Evolutionary conservation across 371 early-diverging fungal species (phyloP), one percentile per base, ranked within the genome.

Genomic region (Apophysomyces variabilis): DNA sequence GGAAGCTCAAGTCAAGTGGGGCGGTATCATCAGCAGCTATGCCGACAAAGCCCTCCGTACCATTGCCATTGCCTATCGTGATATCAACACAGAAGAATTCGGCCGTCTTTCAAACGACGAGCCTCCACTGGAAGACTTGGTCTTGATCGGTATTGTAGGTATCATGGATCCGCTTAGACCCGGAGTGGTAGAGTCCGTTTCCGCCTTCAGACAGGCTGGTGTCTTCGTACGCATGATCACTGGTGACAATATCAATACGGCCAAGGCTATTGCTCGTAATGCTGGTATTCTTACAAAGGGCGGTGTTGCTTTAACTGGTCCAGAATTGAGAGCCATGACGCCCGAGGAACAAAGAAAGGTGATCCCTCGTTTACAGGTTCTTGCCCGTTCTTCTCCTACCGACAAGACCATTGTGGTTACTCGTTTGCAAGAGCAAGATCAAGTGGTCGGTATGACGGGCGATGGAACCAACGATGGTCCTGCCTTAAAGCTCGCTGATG

Each of bases 401-500:
- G 98, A 99, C 75, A 99, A 99, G 82, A 94, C 94, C 54, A 87
- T 95, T 60, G 88, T 99, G 47, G 97, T 98, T 8, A 78, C 82
- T 36, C 82, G 88, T 35, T 83, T 99, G 44, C 93, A 96, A 77
- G 88, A 90, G 62, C 84, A 93, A 57, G 95, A 92, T 35, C 95
- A 97, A 72, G 92, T 96, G 21, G 98, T 98, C 18, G 97, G 94
- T 21, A 95, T 97, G 77, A 98, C 97, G 5, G 97, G 98, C 60
- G 98, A 98, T 79, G 99, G 98, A 56, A 95, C 98, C 59, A 99
- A 98, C 83, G 99, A 99, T 78, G 96, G 93, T 2, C 98, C 97
- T 26, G 96, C 98, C 4, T 87, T 99, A 50, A 95, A 95, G 77
- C 77, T 90, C 73, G 98, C 98, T 37, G 96, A 99, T 78, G 95